Conservation (phyloP, 1,284 basidiomycete genomes). For the Rhizoctonia solani region DNA sequence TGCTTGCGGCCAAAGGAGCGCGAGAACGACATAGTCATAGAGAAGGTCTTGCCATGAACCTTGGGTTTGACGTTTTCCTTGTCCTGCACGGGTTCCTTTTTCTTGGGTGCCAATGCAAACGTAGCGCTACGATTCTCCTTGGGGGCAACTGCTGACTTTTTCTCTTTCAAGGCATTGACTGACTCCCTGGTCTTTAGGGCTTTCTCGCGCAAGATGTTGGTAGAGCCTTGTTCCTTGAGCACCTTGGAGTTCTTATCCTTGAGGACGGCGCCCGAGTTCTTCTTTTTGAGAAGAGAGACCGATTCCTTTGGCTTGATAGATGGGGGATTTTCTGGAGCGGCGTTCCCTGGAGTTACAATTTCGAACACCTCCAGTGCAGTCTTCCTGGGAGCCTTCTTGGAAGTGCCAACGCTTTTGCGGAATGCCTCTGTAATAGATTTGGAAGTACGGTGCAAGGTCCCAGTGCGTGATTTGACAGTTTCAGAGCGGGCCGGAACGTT, state of each 20-base stretch:
- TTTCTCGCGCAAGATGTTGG: background rate
- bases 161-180: background rate
- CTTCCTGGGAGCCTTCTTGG: slow-evolving; percentile 6
- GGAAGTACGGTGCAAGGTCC: slow-evolving; percentile 22
- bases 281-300: background rate
- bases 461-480: slow-evolving; percentile 24
- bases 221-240: background rate
- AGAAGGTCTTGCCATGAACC: slow-evolving; percentile 1
- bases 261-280: background rate
- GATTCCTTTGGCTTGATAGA: slow-evolving; percentile 16
- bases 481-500: slow-evolving; percentile 10
- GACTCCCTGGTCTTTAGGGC: background rate
- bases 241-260: slow-evolving; percentile 7
- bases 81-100: slow-evolving; percentile 26
- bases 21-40: slow-evolving; percentile 18
- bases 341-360: background rate
- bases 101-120: background rate
- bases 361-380: slow-evolving; percentile 7
- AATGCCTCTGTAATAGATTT: slow-evolving; percentile 29
- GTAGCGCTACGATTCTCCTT: slow-evolving; percentile 24
- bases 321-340: background rate
- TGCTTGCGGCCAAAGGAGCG: slow-evolving; percentile 30
- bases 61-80: slow-evolving; percentile 30
- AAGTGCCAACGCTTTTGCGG: slow-evolving; percentile 28
- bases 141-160: background rate